These are phyloP conservation scores for Torulaspora gathmanii DNA, from an alignment of 805 yeast species.

Conservation along the genomic window DNA sequence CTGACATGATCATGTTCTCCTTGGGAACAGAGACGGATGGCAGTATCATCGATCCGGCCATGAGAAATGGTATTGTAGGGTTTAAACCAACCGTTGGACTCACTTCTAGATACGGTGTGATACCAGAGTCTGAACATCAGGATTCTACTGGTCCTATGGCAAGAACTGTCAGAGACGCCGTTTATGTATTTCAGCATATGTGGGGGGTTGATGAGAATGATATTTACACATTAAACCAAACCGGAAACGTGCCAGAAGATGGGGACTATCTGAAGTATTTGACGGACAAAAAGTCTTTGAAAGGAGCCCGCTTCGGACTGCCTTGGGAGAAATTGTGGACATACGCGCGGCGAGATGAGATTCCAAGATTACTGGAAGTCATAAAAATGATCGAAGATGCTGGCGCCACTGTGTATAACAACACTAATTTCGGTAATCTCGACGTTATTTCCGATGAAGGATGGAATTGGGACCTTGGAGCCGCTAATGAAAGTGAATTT, in stretches of 20 bases:
- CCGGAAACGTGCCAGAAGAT: conserved; percentile 29
- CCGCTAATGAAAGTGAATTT: conserved; percentile 30
- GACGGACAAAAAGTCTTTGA: too few relatives aligned
- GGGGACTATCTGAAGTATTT: too few relatives aligned
- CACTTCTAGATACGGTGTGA: conserved; percentile 29
- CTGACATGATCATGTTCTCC: conserved; percentile 30
- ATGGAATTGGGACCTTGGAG: conserved; percentile 33
- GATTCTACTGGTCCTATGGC: conserved; percentile 31
- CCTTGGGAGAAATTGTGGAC: too few relatives aligned
- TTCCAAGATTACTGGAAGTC: conserved; percentile 19
- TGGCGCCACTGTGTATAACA: conserved; percentile 31
- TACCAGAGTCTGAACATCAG: conserved; percentile 33
- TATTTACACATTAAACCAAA: conserved; percentile 26
- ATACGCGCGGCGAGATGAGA: conserved; percentile 4
- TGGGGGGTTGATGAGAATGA: conserved; percentile 31
- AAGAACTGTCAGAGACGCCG: conserved; percentile 30
- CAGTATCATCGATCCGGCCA: conserved; percentile 30
- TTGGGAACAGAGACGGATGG: conserved; percentile 34
- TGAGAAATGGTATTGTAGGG: conserved; percentile 30
- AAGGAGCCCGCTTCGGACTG: too few relatives aligned
- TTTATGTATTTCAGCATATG: conserved; percentile 30
- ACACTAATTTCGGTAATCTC: conserved; percentile 27
- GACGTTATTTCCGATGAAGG: conserved; percentile 31
- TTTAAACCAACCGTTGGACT: conserved; percentile 32
- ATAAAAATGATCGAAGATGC: conserved; percentile 22